Evolutionary conservation across 805 yeast species (phyloP), one percentile per base, ranked within the genome.

Genomic region (Hanseniaspora mollemarum): DNA sequence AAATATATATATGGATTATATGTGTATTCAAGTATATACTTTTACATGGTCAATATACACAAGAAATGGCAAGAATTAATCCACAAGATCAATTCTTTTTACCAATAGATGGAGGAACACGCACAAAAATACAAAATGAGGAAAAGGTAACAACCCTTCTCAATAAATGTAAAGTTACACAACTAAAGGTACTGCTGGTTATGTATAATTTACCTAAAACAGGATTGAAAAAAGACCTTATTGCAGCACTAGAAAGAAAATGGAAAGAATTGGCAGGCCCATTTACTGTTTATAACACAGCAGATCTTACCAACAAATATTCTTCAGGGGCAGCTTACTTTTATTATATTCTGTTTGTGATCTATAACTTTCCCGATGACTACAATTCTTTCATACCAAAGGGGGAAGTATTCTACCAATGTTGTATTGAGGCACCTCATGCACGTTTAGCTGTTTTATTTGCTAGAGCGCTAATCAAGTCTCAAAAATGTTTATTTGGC

Each of bases 211-310:
- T 81, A 18, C 63, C 76, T 1, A 57, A 67, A 9, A 59, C 71
- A 5, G 94, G 92, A 1, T 67, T 78, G 35, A 86, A 85, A 62
- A 71, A 73, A 19, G 81, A 76, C 31, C 63, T 84, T 13, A 72
- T 73, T 49, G 78, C 76, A 32, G 68, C 87, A 31, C 62, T 85
- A 6, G 60, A 66, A 45, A 66, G 8, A 64, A 39, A 39, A 39
- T n/a, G 73, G 43, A 13, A 39, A 10, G 7, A 25, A 16, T 21
- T 39, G 21, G 8, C 28, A 19, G 40, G 6, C 13, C 7, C 36
- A 12, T 32, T 32, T 32, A 6, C 16, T n/a, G n/a, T n/a, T n/a
- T 8, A 28, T 28, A 12, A 7, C 31, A 28, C 12, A 8, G 12
- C 7, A 28, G 31, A 28, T 28, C 31, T 28, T 28, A 28, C 7